These are phyloP conservation scores for Dactylonectria macrodidyma DNA, from an alignment of 2,329 filamentous ascomycete species.

Conservation along the genomic window DNA sequence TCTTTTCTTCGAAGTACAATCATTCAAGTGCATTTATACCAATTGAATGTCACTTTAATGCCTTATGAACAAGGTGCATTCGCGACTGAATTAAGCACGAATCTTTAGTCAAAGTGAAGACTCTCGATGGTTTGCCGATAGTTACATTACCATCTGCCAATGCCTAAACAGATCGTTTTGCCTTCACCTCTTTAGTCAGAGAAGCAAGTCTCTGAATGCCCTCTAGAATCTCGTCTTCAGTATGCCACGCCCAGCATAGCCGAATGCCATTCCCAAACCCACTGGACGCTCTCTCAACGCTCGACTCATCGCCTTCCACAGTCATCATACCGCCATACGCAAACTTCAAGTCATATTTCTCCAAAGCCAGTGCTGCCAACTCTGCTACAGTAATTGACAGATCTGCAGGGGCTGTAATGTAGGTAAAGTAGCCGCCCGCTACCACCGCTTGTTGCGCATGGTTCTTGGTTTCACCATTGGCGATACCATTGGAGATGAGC, in stretches of 20 bases:
- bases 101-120: too few species aligned
- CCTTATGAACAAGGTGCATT: too few species aligned
- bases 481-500: too few species aligned
- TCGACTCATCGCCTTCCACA: constrained; percentile 17
- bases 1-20: too few species aligned
- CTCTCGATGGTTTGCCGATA: too few species aligned
- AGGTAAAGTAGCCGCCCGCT: constrained; percentile 21
- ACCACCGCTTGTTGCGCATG: background rate
- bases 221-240: constrained; percentile 14
- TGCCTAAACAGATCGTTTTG: too few species aligned
- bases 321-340: constrained; percentile 23
- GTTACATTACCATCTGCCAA: too few species aligned
- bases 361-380: background rate
- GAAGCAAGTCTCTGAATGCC: constrained; percentile 12
- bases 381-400: background rate
- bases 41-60: too few species aligned
- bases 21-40: too few species aligned
- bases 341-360: constrained; percentile 16
- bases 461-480: background rate
- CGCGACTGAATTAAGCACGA: too few species aligned
- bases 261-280: constrained; percentile 21
- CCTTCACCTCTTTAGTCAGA: background rate
- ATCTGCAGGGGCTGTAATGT: background rate
- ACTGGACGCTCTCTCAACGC: background rate
- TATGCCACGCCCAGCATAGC: constrained; percentile 27